A percentile compares a stretch with the other conserved stretches of the same genome.
Conservation (phyloP, 495 filamentous ascomycete species). For the Parathielavia hyrcaniae region DNA sequence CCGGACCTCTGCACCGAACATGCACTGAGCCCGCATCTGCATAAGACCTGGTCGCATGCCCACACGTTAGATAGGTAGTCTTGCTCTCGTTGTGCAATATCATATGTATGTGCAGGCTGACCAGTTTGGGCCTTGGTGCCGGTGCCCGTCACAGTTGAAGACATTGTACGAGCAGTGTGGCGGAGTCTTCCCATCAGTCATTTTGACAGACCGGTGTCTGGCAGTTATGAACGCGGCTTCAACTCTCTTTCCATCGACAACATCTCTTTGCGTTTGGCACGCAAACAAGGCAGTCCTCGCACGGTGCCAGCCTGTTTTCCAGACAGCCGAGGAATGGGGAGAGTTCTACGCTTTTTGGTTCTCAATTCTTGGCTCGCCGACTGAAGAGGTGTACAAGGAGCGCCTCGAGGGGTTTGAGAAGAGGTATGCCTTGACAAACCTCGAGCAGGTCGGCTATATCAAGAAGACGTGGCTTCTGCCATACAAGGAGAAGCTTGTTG, state of each 20-base stretch:
- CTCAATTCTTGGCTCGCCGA: neutral
- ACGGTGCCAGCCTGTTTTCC: neutral
- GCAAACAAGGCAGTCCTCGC: conserved; percentile 1
- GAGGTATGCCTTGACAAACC: neutral
- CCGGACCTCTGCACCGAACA: no score
- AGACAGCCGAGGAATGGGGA: neutral
- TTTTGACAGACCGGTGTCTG: neutral
- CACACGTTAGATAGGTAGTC: no score
- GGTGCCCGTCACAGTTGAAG: no score
- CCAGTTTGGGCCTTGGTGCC: no score
- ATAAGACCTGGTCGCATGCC: no score
- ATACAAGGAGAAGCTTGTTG: conserved; percentile 1
- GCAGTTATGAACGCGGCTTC: neutral
- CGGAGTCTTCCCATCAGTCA: neutral
- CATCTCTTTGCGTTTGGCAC: neutral
- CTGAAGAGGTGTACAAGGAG: neutral
- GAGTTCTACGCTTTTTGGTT: conserved; percentile 1
- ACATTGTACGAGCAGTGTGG: neutral
- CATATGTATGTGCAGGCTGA: no score
- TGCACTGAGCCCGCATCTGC: no score
- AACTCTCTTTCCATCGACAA: neutral
- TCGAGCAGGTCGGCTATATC: neutral
- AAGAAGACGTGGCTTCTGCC: neutral
- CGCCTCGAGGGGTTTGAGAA: neutral
- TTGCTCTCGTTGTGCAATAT: no score